These are phyloP conservation scores for Nakataea oryzae DNA, from an alignment of 2,329 filamentous ascomycete species.

Conservation along the genomic window DNA sequence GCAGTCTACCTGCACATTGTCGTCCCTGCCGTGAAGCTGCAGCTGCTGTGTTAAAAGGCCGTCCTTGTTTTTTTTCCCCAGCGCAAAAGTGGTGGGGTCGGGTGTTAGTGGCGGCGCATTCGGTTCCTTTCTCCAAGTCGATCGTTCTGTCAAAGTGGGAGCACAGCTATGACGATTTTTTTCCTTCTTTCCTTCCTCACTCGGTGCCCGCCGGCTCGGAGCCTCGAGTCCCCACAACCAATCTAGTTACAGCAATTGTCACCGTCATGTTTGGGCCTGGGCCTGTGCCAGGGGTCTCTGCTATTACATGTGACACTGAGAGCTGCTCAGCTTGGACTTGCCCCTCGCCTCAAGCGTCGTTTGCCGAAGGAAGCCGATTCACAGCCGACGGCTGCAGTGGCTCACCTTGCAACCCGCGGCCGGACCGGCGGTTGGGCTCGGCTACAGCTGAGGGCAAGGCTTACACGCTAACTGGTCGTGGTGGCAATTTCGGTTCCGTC, in stretches of 20 bases:
- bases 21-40: neutral
- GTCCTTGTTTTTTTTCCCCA: no score
- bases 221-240: neutral
- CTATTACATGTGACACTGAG: no score
- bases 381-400: neutral
- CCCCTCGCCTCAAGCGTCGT: neutral
- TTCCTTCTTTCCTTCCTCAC: neutral
- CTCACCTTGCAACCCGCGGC: neutral
- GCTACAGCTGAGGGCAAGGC: neutral
- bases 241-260: neutral
- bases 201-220: neutral
- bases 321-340: neutral
- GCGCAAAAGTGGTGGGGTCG: neutral
- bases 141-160: no score
- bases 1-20: neutral
- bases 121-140: no score
- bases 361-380: neutral
- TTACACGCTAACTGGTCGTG: neutral
- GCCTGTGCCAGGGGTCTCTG: no score
- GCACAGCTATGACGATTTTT: neutral
- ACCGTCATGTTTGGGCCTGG: no score
- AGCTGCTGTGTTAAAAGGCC: neutral
- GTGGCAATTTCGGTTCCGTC: neutral
- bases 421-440: neutral
- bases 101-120: neutral